These are phyloP conservation scores for Penicillium hesseltinei DNA, from an alignment of 2,329 filamentous ascomycete species.

Conservation along the genomic window DNA sequence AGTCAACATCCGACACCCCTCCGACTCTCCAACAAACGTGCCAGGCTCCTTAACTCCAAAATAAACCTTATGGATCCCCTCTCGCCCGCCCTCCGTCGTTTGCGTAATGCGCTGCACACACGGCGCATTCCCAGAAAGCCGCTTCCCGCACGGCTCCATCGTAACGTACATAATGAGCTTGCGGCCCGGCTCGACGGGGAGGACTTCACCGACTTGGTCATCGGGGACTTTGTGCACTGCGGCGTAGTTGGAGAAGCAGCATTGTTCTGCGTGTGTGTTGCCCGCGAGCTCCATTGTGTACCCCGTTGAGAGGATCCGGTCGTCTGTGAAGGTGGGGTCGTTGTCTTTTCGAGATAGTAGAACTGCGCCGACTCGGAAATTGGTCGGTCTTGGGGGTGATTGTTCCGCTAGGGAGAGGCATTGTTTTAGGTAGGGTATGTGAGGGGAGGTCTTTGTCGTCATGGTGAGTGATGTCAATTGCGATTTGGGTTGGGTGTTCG, in stretches of 20 bases:
- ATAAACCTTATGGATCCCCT: slow-evolving; percentile 72
- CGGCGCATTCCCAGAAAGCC: slow-evolving; percentile 47
- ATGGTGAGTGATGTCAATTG: slow-evolving; percentile 15
- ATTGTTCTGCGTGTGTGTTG: slow-evolving; percentile 96
- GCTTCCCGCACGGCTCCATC: slow-evolving; percentile 61
- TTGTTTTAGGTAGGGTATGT: slow-evolving; percentile 60
- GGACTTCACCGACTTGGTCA: slow-evolving; percentile 43
- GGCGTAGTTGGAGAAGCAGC: slow-evolving; percentile 71
- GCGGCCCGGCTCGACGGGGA: slow-evolving; percentile 39
- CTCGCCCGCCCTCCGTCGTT: slow-evolving; percentile 48
- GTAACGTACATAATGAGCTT: slow-evolving; percentile 77
- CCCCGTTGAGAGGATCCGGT: slow-evolving; percentile 70
- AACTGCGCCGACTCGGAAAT: slow-evolving; percentile 94
- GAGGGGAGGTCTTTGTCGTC: slow-evolving; percentile 28
- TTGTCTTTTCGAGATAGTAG: slow-evolving; percentile 53
- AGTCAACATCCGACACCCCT: slow-evolving; percentile 68
- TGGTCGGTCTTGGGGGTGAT: slow-evolving; percentile 82
- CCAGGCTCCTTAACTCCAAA: slow-evolving; percentile 86
- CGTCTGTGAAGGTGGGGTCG: slow-evolving; percentile 27
- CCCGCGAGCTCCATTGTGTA: slow-evolving; percentile 88
- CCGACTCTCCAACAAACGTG: slow-evolving; percentile 82
- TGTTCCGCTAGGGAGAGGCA: slow-evolving; percentile 73
- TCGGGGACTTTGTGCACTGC: slow-evolving; percentile 35
- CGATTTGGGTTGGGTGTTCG: background rate
- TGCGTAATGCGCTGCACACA: slow-evolving; percentile 74